A percentile compares a stretch with the other conserved stretches of the same genome.
These are phyloP conservation scores for Ceratocystis harringtonii DNA, from an alignment of 2,329 filamentous ascomycete genomes.

Conservation along the genomic window DNA sequence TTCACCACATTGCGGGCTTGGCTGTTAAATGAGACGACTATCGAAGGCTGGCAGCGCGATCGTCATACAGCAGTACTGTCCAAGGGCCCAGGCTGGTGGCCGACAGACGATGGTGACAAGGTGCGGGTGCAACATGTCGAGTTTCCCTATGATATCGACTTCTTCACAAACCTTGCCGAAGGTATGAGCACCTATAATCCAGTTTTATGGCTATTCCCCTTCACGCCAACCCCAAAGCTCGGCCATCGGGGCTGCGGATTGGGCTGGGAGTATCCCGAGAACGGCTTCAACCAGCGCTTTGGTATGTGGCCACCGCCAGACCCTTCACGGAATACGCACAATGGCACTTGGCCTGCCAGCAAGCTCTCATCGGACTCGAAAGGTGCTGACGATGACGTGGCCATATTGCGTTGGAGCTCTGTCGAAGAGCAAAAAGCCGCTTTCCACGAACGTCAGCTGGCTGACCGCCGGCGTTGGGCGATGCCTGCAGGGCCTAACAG, in stretches of 20 bases:
- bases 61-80: conserved; percentile 43
- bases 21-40: conserved; percentile 58
- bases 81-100: conserved; percentile 31
- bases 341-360: conserved; percentile 27
- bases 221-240: conserved; percentile 38
- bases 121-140: conserved; percentile 49
- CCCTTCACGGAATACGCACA: conserved; percentile 42
- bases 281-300: conserved; percentile 54
- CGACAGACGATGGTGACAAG: conserved; percentile 25
- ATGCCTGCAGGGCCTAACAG: conserved; percentile 33
- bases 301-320: conserved; percentile 50
- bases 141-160: conserved; percentile 68
- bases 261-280: conserved; percentile 54
- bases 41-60: conserved; percentile 63
- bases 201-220: conserved; percentile 54
- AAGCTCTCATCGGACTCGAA: conserved; percentile 17
- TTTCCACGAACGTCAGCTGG: conserved; percentile 35
- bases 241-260: conserved; percentile 26
- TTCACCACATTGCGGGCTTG: conserved; percentile 46
- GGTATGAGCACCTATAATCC: conserved; percentile 58
- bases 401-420: conserved; percentile 21
- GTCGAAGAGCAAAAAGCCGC: conserved; percentile 34
- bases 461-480: conserved; percentile 30
- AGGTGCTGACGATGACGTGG: conserved; percentile 25
- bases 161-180: conserved; percentile 58